These are phyloP conservation scores for Quercus suber DNA, from an alignment of 306 rosid species.

Conservation along the genomic window DNA sequence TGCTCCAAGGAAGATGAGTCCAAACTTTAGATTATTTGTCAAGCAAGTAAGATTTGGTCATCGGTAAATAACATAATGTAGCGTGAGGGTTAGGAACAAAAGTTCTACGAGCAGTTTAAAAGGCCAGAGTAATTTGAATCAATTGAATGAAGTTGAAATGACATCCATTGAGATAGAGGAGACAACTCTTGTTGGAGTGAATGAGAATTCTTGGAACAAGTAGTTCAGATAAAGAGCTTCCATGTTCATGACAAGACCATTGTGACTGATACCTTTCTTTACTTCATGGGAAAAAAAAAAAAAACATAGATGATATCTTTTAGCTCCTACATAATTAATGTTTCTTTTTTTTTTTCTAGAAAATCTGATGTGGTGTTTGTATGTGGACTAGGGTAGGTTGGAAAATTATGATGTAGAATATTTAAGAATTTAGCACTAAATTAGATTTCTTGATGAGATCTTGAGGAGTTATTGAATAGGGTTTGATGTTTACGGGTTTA, in stretches of 20 bases:
- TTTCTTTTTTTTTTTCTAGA: neutral
- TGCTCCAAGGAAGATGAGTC: no score
- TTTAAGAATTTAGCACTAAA: no score
- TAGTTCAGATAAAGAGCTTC: neutral
- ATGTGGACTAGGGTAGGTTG: neutral
- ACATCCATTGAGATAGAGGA: neutral
- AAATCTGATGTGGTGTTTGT: neutral
- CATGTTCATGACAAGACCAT: neutral
- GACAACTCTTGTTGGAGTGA: neutral
- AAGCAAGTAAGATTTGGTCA: neutral
- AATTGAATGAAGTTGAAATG: neutral
- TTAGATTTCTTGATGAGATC: no score
- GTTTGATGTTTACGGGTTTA: no score
- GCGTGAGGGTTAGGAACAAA: neutral
- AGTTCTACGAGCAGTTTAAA: neutral
- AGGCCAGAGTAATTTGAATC: neutral
- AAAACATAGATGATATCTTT: neutral
- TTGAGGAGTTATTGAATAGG: no score
- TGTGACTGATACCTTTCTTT: neutral
- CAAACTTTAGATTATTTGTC: neutral
- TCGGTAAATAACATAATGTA: neutral
- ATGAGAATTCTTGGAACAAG: neutral
- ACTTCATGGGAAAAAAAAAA: neutral
- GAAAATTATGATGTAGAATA: neutral
- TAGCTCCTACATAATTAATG: neutral